Evolutionary conservation across 768 basidiomycete genomes (phyloP).

Genomic region (Lactifluus echinatus): DNA sequence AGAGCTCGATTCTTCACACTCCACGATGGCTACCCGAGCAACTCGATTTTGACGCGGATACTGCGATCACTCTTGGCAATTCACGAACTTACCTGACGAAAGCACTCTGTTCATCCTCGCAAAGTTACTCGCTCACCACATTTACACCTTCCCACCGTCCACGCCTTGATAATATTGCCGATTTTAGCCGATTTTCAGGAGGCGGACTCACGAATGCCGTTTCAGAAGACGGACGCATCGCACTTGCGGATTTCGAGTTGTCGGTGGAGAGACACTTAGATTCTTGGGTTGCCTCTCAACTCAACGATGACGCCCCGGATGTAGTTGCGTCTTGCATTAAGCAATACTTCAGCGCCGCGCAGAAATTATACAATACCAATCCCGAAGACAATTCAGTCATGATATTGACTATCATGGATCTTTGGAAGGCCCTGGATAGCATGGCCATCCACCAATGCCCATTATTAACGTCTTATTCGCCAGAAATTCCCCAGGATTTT

Average conservation of each 20-base stretch:
- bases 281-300: background rate
- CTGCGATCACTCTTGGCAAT: background rate
- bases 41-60: background rate
- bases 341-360: background rate
- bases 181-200: background rate
- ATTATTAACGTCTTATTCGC: constrained; percentile 36
- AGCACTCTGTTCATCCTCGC: background rate
- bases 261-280: background rate
- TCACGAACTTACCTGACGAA: background rate
- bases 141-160: background rate
- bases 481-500: constrained; percentile 33
- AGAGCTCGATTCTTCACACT: no score
- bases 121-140: no score
- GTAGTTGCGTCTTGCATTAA: background rate
- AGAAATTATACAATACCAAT: background rate
- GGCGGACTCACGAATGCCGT: background rate
- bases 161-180: background rate
- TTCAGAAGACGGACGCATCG: background rate
- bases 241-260: background rate
- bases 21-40: background rate
- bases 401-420: constrained; percentile 37
- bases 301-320: background rate
- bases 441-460: constrained; percentile 29
- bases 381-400: constrained; percentile 29
- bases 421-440: constrained; percentile 42